Evolutionary conservation across 257 asterid species (phyloP).

Genomic region (Scutellaria galericulata): DNA sequence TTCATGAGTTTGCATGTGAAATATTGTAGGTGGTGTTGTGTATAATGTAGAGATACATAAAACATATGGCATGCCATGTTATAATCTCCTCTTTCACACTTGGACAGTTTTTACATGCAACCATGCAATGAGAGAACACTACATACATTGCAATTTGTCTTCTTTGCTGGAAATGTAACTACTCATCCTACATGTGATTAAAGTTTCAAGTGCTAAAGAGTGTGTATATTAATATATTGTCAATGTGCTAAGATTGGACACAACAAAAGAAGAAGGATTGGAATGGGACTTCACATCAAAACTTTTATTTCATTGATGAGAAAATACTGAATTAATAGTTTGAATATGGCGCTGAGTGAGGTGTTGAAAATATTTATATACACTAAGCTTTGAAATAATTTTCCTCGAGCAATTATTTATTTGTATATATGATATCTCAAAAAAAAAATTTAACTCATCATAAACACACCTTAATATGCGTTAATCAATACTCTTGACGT

Average conservation of each 20-base stretch:
- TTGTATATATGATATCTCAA: too few species aligned
- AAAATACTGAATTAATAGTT: too few species aligned
- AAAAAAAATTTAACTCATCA: too few species aligned
- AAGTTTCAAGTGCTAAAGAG: constrained; percentile 13
- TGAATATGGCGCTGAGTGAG: too few species aligned
- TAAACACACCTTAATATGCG: too few species aligned
- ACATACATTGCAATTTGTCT: not conserved
- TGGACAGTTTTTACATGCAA: constrained; percentile 30
- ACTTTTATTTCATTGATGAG: not conserved
- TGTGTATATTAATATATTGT: constrained; percentile 19
- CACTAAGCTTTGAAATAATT: too few species aligned
- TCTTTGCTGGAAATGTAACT: constrained; percentile 32
- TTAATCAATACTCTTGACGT: too few species aligned
- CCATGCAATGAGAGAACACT: constrained; percentile 23
- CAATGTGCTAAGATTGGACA: constrained; percentile 21
- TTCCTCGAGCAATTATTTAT: too few species aligned
- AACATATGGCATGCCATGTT: constrained; percentile 13
- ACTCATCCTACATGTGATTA: constrained; percentile 20
- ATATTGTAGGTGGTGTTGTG: not conserved
- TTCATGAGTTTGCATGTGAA: not conserved
- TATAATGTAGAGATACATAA: not conserved
- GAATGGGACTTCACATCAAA: constrained; percentile 10
- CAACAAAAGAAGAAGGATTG: not conserved
- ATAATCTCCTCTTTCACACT: not conserved
- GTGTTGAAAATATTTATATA: too few species aligned